Evolutionary conservation across 2,329 filamentous ascomycete species (phyloP), one percentile per base, ranked within the genome.

Genomic region (Colletotrichum tropicale): DNA sequence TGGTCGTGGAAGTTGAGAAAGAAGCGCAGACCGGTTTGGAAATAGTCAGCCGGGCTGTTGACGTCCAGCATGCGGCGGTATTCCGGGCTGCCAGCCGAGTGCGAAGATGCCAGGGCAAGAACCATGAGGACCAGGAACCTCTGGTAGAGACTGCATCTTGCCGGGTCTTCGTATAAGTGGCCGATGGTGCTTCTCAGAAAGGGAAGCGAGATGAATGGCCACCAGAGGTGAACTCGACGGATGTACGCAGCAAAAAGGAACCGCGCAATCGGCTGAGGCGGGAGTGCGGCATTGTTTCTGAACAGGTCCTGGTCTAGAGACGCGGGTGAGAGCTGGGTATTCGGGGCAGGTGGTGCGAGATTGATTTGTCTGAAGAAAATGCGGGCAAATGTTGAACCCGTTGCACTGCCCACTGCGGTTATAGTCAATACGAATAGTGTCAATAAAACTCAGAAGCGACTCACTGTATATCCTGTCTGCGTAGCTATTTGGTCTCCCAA

Each of bases 301-400:
- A 48, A 28, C 6, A 73, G 15, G 7, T 65, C 34, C 18, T 38
- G 34, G 18, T 60, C 26, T 18, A 65, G 7, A 10, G 13, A 21
- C 32, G 70, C 21, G 21, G 34, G 8, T 24, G 55, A 28, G 2
- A 18, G 24, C n/a, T 48, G 60, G 10, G 38, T 9, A 15, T 10
- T 15, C 28, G 64, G 16, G 12, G 71, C n/a, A 8, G 70, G 58
- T 15, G 12, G 28, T 15, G 9, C 36, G 10, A 80, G 62, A 18
- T 78, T 65, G 16, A 80, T 71, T 24, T 80, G 78, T 56, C 79
- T 80, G 73, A 80, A 80, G 61, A 80, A 80, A 15, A 80, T 80
- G 6, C 79, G 78, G 9, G 78, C 78, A 70, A 80, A 80, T 5
- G 79, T 80, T 36, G 79, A 80, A 4, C 79, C 79, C 12, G 79